phyloP scores from a whole-genome alignment of 495 filamentous ascomycete species.

The Trichocladium uniseriatum region DNA sequence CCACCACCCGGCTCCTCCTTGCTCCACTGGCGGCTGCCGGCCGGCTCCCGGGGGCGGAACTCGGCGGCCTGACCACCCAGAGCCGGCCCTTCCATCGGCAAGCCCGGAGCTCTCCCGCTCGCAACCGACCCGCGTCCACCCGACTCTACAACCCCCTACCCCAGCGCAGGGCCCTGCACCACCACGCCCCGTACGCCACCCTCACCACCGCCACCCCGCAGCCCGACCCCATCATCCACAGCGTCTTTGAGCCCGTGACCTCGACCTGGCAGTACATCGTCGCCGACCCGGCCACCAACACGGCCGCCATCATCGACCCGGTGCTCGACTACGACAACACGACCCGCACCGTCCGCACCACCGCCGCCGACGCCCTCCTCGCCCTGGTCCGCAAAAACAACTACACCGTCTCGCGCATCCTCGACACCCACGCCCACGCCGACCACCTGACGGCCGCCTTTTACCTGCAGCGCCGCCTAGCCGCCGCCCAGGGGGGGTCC shows the following conservation, averaged over 20 bases:
- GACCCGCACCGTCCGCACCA: slow-evolving; percentile 38
- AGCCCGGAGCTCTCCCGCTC: neutral
- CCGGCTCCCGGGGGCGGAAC: neutral
- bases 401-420: slow-evolving; percentile 40
- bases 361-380: slow-evolving; percentile 42
- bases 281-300: slow-evolving; percentile 37
- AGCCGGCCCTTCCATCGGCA: neutral
- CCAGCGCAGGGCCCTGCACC: neutral
- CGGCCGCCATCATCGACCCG: slow-evolving; percentile 49
- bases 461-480: slow-evolving; percentile 43
- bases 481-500: slow-evolving; percentile 2
- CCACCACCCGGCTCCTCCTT: neutral
- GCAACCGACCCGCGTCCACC: neutral
- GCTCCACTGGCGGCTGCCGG: neutral
- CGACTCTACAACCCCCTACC: neutral
- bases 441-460: slow-evolving; percentile 49
- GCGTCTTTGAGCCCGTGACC: slow-evolving; percentile 25
- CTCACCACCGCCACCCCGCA: neutral
- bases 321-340: slow-evolving; percentile 48
- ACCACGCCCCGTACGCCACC: neutral
- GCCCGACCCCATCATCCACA: slow-evolving; percentile 17
- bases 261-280: slow-evolving; percentile 54
- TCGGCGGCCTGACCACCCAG: neutral
- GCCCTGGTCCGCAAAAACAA: slow-evolving; percentile 27
- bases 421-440: slow-evolving; percentile 57